A percentile compares a stretch with the other conserved stretches of the same genome.
Conservation (phyloP, 1,284 basidiomycete genomes). For the Volvariella volvacea region DNA sequence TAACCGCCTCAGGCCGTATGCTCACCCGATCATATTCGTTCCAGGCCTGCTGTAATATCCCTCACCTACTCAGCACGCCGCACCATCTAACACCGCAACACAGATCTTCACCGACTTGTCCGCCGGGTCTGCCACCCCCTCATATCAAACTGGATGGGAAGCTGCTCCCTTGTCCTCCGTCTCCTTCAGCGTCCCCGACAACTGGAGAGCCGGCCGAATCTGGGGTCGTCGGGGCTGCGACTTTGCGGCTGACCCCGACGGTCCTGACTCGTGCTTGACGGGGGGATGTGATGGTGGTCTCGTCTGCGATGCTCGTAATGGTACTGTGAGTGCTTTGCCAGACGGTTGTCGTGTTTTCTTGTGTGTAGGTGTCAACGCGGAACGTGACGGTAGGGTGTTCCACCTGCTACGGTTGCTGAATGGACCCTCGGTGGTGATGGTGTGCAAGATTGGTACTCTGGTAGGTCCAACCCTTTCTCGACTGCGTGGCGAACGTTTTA, state of each 20-base stretch:
- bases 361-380: neutral
- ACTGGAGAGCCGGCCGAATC: constrained; percentile 44
- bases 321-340: constrained; percentile 29
- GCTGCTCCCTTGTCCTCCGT: constrained; percentile 28
- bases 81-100: neutral
- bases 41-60: constrained; percentile 10
- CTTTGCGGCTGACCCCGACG: constrained; percentile 33
- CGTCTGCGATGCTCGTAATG: constrained; percentile 32
- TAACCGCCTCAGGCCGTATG: no score
- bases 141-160: constrained; percentile 29
- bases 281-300: constrained; percentile 53
- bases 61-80: no score
- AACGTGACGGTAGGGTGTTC: constrained; percentile 36
- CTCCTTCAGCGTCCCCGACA: constrained; percentile 37
- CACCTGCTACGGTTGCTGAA: constrained; percentile 54
- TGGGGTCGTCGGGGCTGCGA: constrained; percentile 43
- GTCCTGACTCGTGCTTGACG: constrained; percentile 42
- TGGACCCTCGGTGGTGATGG: constrained; percentile 39
- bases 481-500: neutral
- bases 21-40: neutral
- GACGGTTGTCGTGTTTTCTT: no score
- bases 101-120: constrained; percentile 13
- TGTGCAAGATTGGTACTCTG: constrained; percentile 39
- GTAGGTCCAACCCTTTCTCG: constrained; percentile 17
- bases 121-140: constrained; percentile 8